phyloP scores from a whole-genome alignment of 148 eudicot genomes.

The Limonium bicolor region DNA sequence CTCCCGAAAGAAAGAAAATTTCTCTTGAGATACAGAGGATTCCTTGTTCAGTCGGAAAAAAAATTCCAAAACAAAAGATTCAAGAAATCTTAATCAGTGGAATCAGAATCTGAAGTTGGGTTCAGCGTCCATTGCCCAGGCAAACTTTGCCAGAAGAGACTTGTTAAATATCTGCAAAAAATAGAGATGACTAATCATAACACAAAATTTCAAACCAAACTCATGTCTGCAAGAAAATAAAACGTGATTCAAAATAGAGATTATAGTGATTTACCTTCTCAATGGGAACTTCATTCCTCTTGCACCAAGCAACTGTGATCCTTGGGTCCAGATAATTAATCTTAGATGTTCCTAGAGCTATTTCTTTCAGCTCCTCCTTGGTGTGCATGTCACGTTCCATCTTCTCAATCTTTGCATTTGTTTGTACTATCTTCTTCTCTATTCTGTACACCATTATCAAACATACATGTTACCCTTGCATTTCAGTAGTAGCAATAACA shows the following conservation, averaged over 20 bases:
- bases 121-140: conserved; percentile 95
- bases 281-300: conserved; percentile 89
- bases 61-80: too few species aligned
- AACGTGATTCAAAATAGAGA: not conserved
- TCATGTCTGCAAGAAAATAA: not conserved
- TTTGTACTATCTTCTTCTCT: conserved; percentile 66
- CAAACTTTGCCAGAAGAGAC: conserved; percentile 80
- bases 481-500: not conserved
- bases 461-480: conserved; percentile 13
- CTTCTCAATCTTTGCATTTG: conserved; percentile 60
- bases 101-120: conserved; percentile 90
- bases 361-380: conserved; percentile 91
- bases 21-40: too few species aligned
- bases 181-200: not conserved
- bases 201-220: not conserved
- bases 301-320: conserved; percentile 99
- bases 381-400: conserved; percentile 58
- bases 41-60: too few species aligned
- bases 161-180: conserved; percentile 73
- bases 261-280: conserved; percentile 59
- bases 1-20: too few species aligned
- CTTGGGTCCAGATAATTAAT: conserved; percentile 94
- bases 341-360: conserved; percentile 97
- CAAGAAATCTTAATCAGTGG: too few species aligned
- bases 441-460: conserved; percentile 26